Percentiles rank a stretch among this genome's conserved stretches.
These are phyloP conservation scores for Bocquillonia castaneifolia DNA, from an alignment of 441 rosid genomes.

Conservation along the genomic window DNA sequence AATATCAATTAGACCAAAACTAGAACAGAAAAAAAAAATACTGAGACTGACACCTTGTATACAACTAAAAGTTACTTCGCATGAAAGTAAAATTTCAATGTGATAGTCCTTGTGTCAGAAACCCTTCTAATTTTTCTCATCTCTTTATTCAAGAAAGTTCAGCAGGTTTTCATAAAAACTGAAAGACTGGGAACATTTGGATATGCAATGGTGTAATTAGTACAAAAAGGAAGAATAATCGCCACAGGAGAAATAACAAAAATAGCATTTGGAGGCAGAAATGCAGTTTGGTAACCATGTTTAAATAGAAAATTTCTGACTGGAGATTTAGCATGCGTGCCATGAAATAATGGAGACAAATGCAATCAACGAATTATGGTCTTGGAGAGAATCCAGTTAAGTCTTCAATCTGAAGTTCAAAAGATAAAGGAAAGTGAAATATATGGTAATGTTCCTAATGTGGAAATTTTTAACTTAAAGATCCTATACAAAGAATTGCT, in stretches of 20 bases:
- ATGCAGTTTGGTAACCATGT: background rate
- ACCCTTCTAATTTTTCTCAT: background rate
- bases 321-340: background rate
- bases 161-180: background rate
- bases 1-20: constrained; percentile 25
- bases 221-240: background rate
- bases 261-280: background rate
- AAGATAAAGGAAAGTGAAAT: background rate
- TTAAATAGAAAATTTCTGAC: background rate
- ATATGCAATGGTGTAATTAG: background rate
- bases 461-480: background rate
- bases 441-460: background rate
- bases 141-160: background rate
- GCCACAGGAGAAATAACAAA: background rate
- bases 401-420: background rate
- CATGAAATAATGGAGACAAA: background rate
- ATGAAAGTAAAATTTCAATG: background rate
- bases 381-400: background rate
- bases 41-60: constrained; percentile 11
- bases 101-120: background rate
- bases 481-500: background rate
- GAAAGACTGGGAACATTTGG: background rate
- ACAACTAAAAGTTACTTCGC: background rate
- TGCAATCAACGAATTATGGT: background rate
- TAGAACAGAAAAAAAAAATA: constrained; percentile 14